phyloP scores from a whole-genome alignment of 345 rosid genomes.

The Ailanthus altissimus region DNA sequence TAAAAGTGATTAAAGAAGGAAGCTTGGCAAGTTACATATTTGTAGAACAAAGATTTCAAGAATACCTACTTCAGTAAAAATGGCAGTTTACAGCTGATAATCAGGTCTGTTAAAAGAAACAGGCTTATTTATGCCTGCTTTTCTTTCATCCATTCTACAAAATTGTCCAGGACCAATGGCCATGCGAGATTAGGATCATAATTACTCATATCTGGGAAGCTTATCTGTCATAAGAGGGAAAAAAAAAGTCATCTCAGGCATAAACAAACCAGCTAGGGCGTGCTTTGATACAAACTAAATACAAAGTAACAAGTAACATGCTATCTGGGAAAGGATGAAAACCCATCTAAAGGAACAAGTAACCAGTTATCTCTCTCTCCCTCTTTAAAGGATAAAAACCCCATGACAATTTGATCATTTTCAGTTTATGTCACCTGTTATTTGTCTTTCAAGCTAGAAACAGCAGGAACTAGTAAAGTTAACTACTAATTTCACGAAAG shows the following conservation, averaged over 20 bases:
- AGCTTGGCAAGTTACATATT: not conserved
- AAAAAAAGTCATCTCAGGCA: constrained; percentile 1
- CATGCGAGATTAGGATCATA: constrained; percentile 94
- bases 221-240: constrained; percentile 57
- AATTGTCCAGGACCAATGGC: constrained; percentile 97
- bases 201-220: constrained; percentile 76
- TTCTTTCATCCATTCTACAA: constrained; percentile 94
- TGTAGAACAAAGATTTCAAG: not conserved
- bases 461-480: not conserved
- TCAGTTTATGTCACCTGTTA: not conserved
- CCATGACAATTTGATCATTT: not conserved
- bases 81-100: constrained; percentile 51
- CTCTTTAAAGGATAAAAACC: not conserved
- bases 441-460: not conserved
- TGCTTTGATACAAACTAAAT: not conserved
- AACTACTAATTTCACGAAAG: not conserved
- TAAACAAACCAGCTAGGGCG: not conserved
- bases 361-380: too few species aligned
- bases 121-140: constrained; percentile 60
- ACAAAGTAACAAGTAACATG: not conserved
- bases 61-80: constrained; percentile 37
- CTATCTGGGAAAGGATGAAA: not conserved
- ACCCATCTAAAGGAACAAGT: not conserved
- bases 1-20: not conserved
- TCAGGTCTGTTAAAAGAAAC: constrained; percentile 27